Percentiles rank a stretch among this genome's conserved stretches.
Evolutionary conservation across 2,329 filamentous ascomycete genomes (phyloP).

Genomic region (Colletotrichum trifolii): DNA sequence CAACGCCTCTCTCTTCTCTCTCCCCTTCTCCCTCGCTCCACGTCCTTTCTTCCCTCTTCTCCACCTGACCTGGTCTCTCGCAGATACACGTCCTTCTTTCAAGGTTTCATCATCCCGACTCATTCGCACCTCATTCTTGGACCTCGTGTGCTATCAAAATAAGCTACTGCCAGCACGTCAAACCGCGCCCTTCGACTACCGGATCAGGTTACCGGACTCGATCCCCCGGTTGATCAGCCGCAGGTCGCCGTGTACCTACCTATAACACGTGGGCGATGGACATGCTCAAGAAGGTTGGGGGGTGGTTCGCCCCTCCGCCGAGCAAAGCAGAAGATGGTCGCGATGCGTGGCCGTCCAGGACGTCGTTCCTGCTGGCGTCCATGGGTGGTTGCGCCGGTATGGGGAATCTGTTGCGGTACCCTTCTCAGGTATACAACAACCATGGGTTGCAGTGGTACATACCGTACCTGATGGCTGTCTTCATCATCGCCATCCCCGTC

Average conservation of each 20-base stretch:
- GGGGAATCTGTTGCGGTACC: conserved; percentile 68
- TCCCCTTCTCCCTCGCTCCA: not conserved
- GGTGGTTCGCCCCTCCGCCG: conserved; percentile 50
- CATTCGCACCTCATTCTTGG: conserved; percentile 13
- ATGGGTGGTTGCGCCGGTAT: conserved; percentile 70
- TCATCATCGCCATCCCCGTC: conserved; percentile 66
- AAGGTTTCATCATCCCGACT: conserved; percentile 15
- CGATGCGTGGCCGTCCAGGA: conserved; percentile 66
- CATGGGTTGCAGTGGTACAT: conserved; percentile 70
- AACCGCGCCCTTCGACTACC: not conserved
- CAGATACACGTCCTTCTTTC: not conserved
- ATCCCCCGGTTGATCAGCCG: not conserved
- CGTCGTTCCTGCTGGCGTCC: conserved; percentile 66
- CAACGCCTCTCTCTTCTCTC: not conserved
- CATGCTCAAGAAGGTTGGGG: conserved; percentile 44
- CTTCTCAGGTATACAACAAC: conserved; percentile 70
- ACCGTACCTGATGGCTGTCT: conserved; percentile 65
- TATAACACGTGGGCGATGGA: conserved; percentile 16
- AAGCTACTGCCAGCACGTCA: not conserved
- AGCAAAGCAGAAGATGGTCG: conserved; percentile 52
- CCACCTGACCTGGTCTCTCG: not conserved
- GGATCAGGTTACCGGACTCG: not conserved
- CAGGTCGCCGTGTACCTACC: not conserved
- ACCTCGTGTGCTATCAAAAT: not conserved
- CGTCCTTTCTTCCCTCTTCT: not conserved